These are phyloP conservation scores for Alternaria consortialis DNA, from an alignment of 2,329 filamentous ascomycete genomes.

Conservation along the genomic window DNA sequence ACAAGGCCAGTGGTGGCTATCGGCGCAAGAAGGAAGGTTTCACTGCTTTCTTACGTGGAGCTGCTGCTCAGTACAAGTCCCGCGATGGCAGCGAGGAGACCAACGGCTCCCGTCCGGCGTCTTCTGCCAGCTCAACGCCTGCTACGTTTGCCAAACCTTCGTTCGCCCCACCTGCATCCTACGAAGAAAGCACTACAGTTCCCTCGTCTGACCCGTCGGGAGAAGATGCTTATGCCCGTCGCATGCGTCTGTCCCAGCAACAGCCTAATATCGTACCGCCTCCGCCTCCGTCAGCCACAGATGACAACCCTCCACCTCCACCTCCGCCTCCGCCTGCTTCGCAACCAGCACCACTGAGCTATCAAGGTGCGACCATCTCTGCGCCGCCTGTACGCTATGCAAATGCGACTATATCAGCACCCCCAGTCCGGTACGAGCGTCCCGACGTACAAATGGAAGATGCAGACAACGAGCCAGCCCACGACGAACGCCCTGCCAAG, in stretches of 20 bases:
- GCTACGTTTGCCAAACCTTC: slow-evolving; percentile 35
- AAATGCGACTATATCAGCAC: slow-evolving; percentile 75
- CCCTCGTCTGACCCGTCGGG: slow-evolving; percentile 50
- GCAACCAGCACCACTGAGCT: slow-evolving; percentile 55
- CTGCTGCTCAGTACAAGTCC: slow-evolving; percentile 21
- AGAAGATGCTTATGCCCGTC: slow-evolving; percentile 36
- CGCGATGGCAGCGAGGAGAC: slow-evolving; percentile 25
- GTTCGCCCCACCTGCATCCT: slow-evolving; percentile 59
- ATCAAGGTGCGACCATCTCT: slow-evolving; percentile 69
- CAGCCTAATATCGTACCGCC: slow-evolving; percentile 17
- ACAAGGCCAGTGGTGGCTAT: slow-evolving; percentile 37
- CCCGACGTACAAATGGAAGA: slow-evolving; percentile 25
- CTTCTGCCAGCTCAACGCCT: slow-evolving; percentile 24
- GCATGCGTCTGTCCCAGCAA: slow-evolving; percentile 27
- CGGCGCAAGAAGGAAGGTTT: slow-evolving; percentile 36
- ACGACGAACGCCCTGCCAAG: slow-evolving; percentile 55
- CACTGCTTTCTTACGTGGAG: slow-evolving; percentile 31
- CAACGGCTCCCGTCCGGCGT: slow-evolving; percentile 19
- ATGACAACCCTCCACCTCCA: slow-evolving; percentile 24
- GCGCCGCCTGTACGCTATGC: slow-evolving; percentile 79
- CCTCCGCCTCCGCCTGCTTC: slow-evolving; percentile 45
- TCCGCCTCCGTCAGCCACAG: slow-evolving; percentile 23
- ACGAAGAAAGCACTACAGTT: slow-evolving; percentile 31
- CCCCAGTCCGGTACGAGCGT: slow-evolving; percentile 75
- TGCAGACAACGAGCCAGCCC: slow-evolving; percentile 18